phyloP scores from a whole-genome alignment of 2,329 filamentous ascomycete species.

The Botryosphaeria agaves region DNA sequence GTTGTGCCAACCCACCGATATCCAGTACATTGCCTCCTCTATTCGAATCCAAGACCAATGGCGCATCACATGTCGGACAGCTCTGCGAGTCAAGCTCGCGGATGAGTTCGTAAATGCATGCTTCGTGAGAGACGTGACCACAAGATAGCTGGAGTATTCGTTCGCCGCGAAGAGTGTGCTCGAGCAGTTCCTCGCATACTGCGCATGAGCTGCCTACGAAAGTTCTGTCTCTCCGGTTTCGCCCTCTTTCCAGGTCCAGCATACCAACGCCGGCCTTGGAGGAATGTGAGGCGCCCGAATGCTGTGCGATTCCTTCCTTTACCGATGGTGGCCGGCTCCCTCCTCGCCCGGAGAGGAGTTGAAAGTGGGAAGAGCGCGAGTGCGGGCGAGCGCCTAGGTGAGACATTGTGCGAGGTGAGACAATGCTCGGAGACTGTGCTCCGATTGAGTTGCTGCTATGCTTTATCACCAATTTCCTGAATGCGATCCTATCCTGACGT shows the following conservation, averaged over 20 bases:
- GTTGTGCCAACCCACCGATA: conserved; percentile 44
- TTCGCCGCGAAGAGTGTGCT: conserved; percentile 88
- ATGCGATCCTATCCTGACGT: no score
- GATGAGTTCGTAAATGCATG: conserved; percentile 97
- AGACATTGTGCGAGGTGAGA: no score
- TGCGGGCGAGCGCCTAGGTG: no score
- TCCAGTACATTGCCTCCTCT: conserved; percentile 84
- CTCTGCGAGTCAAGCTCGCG: conserved; percentile 86
- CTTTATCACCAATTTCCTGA: no score
- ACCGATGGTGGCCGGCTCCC: no score
- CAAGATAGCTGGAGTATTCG: conserved; percentile 91
- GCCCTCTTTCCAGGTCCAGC: conserved; percentile 59
- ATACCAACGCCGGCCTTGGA: no score
- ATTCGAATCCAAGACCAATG: conserved; percentile 80
- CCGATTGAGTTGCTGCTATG: no score
- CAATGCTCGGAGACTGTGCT: no score
- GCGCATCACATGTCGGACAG: conserved; percentile 85
- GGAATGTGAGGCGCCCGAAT: no score
- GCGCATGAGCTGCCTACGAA: conserved; percentile 92
- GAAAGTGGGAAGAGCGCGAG: no score
- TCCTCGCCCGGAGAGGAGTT: no score
- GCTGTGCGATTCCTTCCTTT: no score
- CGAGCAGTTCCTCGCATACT: conserved; percentile 89
- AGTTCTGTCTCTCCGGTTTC: conserved; percentile 73
- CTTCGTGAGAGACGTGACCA: conserved; percentile 92